Conservation (phyloP, 345 rosid species). For the Aegle marmelos region DNA sequence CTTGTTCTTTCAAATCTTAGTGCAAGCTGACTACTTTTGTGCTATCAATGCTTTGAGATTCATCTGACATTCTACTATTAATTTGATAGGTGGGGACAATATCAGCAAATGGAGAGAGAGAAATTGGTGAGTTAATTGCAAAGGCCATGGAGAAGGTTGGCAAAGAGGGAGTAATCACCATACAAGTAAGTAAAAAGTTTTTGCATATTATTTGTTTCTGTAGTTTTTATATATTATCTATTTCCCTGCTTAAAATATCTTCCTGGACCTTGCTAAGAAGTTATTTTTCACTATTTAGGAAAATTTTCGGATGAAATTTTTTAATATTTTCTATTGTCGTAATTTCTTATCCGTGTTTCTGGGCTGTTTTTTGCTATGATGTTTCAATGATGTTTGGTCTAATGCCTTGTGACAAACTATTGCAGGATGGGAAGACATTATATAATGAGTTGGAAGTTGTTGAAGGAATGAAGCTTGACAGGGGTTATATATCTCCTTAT, state of each 20-base stretch:
- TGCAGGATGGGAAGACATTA: slow-evolving; percentile 93
- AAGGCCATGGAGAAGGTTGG: slow-evolving; percentile 99
- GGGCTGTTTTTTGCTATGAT: not conserved
- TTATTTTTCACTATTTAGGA: not conserved
- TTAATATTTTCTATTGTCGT: not conserved
- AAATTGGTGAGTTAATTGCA: slow-evolving; percentile 97
- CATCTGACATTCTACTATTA: not conserved
- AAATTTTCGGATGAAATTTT: not conserved
- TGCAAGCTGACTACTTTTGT: not conserved
- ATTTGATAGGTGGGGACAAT: slow-evolving; percentile 80
- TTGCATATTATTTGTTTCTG: not conserved
- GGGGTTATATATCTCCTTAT: slow-evolving; percentile 96
- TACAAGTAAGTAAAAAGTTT: slow-evolving; percentile 61
- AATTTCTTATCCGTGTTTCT: not conserved
- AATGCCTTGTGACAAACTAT: not conserved
- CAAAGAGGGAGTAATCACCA: slow-evolving; percentile 97
- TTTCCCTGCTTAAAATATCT: not conserved
- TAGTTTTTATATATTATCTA: not conserved
- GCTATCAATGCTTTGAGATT: not conserved
- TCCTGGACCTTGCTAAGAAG: not conserved
- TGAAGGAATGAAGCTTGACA: slow-evolving; percentile 98
- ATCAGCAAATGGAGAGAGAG: slow-evolving; percentile 97
- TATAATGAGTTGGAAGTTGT: slow-evolving; percentile 92
- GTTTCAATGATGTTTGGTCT: not conserved
- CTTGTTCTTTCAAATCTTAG: not conserved